Conservation (phyloP, 495 filamentous ascomycete species). For the Niebla homalea region DNA sequence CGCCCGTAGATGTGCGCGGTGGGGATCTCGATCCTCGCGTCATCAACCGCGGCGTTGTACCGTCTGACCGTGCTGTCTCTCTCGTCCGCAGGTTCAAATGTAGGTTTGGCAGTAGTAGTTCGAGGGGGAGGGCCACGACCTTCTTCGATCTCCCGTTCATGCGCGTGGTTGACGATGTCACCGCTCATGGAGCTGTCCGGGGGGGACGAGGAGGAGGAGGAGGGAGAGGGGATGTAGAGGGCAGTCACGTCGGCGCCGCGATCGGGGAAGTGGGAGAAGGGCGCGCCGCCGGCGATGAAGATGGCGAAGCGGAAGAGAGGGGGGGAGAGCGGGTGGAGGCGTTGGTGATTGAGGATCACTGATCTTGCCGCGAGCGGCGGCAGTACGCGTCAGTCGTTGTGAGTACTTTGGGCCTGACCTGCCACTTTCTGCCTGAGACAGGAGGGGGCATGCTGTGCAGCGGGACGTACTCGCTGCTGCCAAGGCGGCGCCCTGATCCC, state of each 20-base stretch:
- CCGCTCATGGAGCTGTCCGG: neutral
- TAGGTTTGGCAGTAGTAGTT: neutral
- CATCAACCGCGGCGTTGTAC: neutral
- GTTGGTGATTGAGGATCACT: constrained; percentile 24
- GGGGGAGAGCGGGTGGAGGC: constrained; percentile 19
- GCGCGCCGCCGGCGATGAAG: constrained; percentile 43
- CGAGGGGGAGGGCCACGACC: too few species aligned
- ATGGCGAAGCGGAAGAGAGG: constrained; percentile 44
- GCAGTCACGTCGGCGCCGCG: constrained; percentile 34
- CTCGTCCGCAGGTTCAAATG: neutral
- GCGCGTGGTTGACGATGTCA: neutral
- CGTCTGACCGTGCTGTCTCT: neutral
- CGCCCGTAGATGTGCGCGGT: constrained; percentile 48
- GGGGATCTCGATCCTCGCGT: constrained; percentile 35
- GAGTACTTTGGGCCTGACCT: too few species aligned
- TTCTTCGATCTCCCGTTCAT: neutral
- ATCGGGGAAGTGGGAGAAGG: constrained; percentile 31
- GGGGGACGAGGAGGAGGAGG: too few species aligned
- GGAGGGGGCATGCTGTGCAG: too few species aligned
- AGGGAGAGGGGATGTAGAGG: neutral
- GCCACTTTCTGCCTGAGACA: too few species aligned
- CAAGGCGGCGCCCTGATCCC: neutral
- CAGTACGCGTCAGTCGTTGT: too few species aligned
- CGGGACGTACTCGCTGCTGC: neutral
- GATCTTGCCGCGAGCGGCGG: too few species aligned